Conservation (phyloP, 345 rosid genomes). For the Melastoma malabathricum region DNA sequence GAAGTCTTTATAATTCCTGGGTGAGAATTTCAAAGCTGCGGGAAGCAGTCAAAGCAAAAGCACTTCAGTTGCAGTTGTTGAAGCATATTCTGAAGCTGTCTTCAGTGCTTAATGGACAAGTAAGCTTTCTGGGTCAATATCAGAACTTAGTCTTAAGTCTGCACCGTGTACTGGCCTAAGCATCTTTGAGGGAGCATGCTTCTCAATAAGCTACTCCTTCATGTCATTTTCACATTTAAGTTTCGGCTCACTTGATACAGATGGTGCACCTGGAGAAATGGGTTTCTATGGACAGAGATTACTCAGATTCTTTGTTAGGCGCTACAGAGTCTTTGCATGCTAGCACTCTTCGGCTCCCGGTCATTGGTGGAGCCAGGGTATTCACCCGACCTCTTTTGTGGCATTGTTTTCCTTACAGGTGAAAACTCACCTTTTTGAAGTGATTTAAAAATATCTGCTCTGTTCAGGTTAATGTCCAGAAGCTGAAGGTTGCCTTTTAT, state of each 20-base stretch:
- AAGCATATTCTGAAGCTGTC: slow-evolving; percentile 55
- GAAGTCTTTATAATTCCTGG: slow-evolving; percentile 47
- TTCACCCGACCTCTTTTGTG: neutral
- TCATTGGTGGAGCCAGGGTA: slow-evolving; percentile 70
- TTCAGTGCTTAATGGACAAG: slow-evolving; percentile 60
- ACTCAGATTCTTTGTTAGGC: slow-evolving; percentile 51
- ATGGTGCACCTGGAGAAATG: slow-evolving; percentile 54
- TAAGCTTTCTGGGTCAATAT: slow-evolving; percentile 15
- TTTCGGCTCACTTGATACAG: slow-evolving; percentile 21
- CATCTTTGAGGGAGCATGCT: neutral
- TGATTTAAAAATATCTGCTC: neutral
- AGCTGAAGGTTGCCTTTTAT: slow-evolving; percentile 59
- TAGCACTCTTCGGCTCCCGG: slow-evolving; percentile 82
- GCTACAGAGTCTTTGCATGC: slow-evolving; percentile 67
- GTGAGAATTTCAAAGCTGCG: slow-evolving; percentile 40
- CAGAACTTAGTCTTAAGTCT: neutral
- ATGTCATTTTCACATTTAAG: neutral
- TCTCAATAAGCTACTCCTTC: neutral
- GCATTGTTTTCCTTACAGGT: neutral
- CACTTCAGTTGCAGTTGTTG: slow-evolving; percentile 45
- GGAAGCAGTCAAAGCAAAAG: slow-evolving; percentile 57
- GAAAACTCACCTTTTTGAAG: neutral
- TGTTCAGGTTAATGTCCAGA: slow-evolving; percentile 64
- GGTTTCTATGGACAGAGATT: slow-evolving; percentile 40
- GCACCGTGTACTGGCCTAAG: neutral